Percentiles rank a stretch among this genome's conserved stretches.
phyloP scores from a whole-genome alignment of 345 rosid genomes.

The Ailanthus altissimus region DNA sequence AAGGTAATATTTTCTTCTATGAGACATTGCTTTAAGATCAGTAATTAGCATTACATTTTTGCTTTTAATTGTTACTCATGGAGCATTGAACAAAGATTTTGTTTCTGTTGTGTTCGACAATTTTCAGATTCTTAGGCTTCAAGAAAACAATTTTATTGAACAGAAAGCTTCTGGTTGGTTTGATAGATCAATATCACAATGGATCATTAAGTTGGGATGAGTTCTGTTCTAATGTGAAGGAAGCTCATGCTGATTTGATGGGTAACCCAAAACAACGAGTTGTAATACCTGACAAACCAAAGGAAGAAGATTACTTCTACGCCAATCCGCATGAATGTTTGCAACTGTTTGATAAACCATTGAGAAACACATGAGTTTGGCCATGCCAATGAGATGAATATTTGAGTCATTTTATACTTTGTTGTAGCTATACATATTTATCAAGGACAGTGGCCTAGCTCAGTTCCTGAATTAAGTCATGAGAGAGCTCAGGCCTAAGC shows the following conservation, averaged over 20 bases:
- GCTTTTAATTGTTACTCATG: too few species aligned
- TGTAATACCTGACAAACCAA: conserved; percentile 72
- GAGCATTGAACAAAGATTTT: background rate
- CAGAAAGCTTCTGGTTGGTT: conserved; percentile 64
- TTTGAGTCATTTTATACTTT: conserved; percentile 16
- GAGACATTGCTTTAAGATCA: too few species aligned
- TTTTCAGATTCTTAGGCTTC: conserved; percentile 83
- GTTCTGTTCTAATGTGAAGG: conserved; percentile 70
- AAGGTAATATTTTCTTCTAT: conserved; percentile 43
- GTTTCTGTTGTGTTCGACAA: background rate
- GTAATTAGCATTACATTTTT: too few species aligned
- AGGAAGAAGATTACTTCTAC: conserved; percentile 96
- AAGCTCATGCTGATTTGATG: conserved; percentile 67
- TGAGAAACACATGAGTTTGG: conserved; percentile 40
- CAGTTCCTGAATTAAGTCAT: conserved; percentile 13
- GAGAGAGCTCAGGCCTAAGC: conserved; percentile 17
- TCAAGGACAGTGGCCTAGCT: conserved; percentile 11
- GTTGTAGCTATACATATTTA: conserved; percentile 17
- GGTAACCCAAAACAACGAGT: conserved; percentile 68
- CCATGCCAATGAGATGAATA: conserved; percentile 31
- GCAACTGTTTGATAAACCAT: conserved; percentile 72
- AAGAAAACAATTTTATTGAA: conserved; percentile 78
- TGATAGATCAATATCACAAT: conserved; percentile 65
- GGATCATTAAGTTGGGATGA: conserved; percentile 81
- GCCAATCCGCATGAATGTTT: conserved; percentile 93